Percentiles rank a stretch among this genome's conserved stretches.
These are phyloP conservation scores for Xenoacremonium recifei DNA, from an alignment of 2,329 filamentous ascomycete species.

Conservation along the genomic window DNA sequence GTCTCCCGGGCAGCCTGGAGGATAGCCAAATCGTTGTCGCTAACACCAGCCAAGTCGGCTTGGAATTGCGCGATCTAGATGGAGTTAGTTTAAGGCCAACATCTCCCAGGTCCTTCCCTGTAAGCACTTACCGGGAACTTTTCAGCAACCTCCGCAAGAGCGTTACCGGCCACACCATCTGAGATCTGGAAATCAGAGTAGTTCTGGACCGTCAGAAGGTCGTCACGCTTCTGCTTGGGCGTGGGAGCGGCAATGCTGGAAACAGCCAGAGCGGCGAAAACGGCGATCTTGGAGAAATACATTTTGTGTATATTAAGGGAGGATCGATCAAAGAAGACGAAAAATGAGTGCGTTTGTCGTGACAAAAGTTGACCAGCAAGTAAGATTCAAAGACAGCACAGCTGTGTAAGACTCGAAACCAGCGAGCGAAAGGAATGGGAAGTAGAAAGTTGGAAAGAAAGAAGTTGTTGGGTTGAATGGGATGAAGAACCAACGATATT, in stretches of 20 bases:
- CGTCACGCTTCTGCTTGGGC: slow-evolving; percentile 3
- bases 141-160: slow-evolving; percentile 50
- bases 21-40: slow-evolving; percentile 47
- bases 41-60: slow-evolving; percentile 43
- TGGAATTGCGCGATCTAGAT: slow-evolving; percentile 7
- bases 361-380: slow-evolving; percentile 5
- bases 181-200: slow-evolving; percentile 44
- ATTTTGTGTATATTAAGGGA: neutral
- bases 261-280: slow-evolving; percentile 2
- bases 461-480: too few relatives aligned
- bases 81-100: slow-evolving; percentile 1
- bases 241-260: neutral
- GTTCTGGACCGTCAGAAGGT: slow-evolving; percentile 9
- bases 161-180: slow-evolving; percentile 50
- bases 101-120: neutral
- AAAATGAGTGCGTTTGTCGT: neutral
- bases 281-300: slow-evolving; percentile 1
- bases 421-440: neutral
- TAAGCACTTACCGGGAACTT: slow-evolving; percentile 49
- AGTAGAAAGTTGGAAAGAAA: neutral
- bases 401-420: neutral
- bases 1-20: slow-evolving; percentile 47
- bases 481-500: too few relatives aligned
- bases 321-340: neutral
- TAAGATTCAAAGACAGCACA: slow-evolving; percentile 21